A percentile compares a stretch with the other conserved stretches of the same genome.
Evolutionary conservation across 164 flowering plant species (phyloP).

Genomic region (Liriodendron chinense): DNA sequence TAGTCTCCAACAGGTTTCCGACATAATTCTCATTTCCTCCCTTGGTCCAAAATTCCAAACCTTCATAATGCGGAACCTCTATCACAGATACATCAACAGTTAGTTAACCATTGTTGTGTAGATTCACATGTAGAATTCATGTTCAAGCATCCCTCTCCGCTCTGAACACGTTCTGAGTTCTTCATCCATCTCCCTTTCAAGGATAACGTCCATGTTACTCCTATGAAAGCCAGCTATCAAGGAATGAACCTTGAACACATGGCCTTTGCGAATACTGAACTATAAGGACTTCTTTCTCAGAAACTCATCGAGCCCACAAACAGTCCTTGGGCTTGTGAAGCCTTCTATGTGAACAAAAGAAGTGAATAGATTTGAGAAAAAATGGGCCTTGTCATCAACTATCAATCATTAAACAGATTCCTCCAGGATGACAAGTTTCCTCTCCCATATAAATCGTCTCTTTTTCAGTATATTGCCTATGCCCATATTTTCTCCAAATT

Average conservation of each 20-base stretch:
- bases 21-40: accelerated
- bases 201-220: accelerated
- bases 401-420: neutral
- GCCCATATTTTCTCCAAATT: too few relatives aligned
- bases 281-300: too few relatives aligned
- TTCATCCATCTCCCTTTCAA: too few relatives aligned
- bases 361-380: neutral
- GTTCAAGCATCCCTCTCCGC: too few relatives aligned
- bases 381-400: too few relatives aligned
- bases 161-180: too few relatives aligned
- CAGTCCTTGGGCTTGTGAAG: too few relatives aligned
- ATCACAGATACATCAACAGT: neutral
- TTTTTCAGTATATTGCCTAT: too few relatives aligned
- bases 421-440: neutral
- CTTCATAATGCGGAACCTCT: too few relatives aligned
- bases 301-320: neutral
- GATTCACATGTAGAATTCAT: neutral
- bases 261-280: neutral
- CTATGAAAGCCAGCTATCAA: neutral
- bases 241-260: neutral
- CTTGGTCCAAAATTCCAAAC: too few relatives aligned
- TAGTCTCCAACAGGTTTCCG: too few relatives aligned
- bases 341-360: neutral
- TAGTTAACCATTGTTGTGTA: neutral
- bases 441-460: neutral